Conservation (phyloP, 1,139 yeast species). For the Saccharomycopsis hybrid region DNA sequence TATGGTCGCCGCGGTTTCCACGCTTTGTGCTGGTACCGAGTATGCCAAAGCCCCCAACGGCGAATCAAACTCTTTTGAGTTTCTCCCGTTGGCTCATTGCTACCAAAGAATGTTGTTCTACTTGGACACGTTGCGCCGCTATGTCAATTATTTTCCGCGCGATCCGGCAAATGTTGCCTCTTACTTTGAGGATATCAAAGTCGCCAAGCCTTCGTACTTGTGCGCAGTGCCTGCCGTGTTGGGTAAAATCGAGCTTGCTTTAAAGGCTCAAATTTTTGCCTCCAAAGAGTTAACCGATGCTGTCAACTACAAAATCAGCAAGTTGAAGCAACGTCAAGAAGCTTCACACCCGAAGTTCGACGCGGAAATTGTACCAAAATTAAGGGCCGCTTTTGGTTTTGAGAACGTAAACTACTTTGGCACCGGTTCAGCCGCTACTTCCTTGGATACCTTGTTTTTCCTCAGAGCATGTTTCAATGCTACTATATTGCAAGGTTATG, state of each 20-base stretch:
- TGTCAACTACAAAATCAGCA: constrained; percentile 17
- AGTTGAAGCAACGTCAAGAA: constrained; percentile 13
- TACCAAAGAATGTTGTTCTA: not conserved
- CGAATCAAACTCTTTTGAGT: constrained; percentile 4
- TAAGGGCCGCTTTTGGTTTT: constrained; percentile 40
- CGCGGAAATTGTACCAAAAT: constrained; percentile 30
- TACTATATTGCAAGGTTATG: constrained; percentile 48
- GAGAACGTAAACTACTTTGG: constrained; percentile 33
- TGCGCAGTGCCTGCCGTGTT: constrained; percentile 47
- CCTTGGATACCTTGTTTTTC: constrained; percentile 40
- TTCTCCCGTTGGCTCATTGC: constrained; percentile 17
- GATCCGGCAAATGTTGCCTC: constrained; percentile 38
- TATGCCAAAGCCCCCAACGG: constrained; percentile 2
- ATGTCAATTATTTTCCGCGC: constrained; percentile 30
- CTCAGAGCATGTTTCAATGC: constrained; percentile 41
- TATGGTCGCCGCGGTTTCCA: constrained; percentile 35
- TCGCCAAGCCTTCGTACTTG: constrained; percentile 38
- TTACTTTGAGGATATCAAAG: constrained; percentile 41
- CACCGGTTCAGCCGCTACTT: constrained; percentile 50
- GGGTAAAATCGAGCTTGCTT: constrained; percentile 43
- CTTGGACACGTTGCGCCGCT: constrained; percentile 43
- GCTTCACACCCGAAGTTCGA: constrained; percentile 3
- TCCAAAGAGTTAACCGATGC: constrained; percentile 24
- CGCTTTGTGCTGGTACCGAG: constrained; percentile 28
- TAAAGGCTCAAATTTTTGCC: constrained; percentile 32